A percentile compares a stretch with the other conserved stretches of the same genome.
These are phyloP conservation scores for Pseudocercospora vitis DNA, from an alignment of 2,329 filamentous ascomycete species.

Conservation along the genomic window DNA sequence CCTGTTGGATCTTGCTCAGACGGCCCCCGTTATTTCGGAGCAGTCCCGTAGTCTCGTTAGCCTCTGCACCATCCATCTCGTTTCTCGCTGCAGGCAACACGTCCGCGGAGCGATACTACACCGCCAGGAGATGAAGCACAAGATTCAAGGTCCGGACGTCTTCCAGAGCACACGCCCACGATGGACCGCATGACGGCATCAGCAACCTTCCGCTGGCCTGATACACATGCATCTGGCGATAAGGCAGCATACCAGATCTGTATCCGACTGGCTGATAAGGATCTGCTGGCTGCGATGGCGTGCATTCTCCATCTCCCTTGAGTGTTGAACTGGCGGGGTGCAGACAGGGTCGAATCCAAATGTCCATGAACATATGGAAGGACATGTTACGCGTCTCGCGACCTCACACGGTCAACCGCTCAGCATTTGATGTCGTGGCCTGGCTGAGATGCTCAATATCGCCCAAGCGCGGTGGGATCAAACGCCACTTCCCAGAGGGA, in stretches of 20 bases:
- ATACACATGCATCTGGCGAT: constrained; percentile 3
- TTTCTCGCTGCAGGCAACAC: constrained; percentile 2
- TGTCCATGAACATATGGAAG: not conserved
- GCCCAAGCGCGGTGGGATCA: not conserved
- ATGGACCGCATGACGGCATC: constrained; percentile 8
- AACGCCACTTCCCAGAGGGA: not conserved
- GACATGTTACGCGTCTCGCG: not conserved
- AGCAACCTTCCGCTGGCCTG: not conserved
- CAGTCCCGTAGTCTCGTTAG: constrained; percentile 39
- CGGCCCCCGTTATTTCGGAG: constrained; percentile 30
- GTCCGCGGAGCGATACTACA: not conserved
- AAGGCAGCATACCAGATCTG: constrained; percentile 1
- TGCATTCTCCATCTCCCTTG: not conserved
- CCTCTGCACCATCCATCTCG: constrained; percentile 7
- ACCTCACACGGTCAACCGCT: constrained; percentile 13
- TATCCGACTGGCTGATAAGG: constrained; percentile 7
- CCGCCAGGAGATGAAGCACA: constrained; percentile 3
- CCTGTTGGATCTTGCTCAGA: constrained; percentile 28
- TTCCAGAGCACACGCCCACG: not conserved
- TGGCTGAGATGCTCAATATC: not conserved
- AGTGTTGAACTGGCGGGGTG: not conserved
- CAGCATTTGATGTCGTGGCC: not conserved
- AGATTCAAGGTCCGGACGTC: not conserved
- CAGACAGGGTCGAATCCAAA: not conserved
- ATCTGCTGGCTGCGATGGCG: not conserved